Conservation (phyloP, 176 grass and related monocot genomes). For the Cocos nucifera region DNA sequence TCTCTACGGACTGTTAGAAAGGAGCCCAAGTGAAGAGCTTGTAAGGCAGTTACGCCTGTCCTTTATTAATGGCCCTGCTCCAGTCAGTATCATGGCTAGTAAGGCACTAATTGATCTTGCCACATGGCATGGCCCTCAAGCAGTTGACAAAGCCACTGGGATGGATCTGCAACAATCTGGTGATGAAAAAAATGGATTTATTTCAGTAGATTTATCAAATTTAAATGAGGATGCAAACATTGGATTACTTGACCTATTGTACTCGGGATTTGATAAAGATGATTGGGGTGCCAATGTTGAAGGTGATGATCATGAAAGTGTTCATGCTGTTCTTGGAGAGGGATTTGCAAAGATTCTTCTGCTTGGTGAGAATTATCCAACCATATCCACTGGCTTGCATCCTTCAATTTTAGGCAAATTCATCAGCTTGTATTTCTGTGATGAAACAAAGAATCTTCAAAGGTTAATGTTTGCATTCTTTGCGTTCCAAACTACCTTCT, state of each 20-base stretch:
- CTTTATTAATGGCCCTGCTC: constrained; percentile 62
- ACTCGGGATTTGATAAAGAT: constrained; percentile 59
- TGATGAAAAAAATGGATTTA: constrained; percentile 39
- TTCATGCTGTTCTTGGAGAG: constrained; percentile 60
- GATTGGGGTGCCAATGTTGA: constrained; percentile 42
- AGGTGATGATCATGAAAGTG: constrained; percentile 63
- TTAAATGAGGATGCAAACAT: constrained; percentile 41
- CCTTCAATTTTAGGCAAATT: constrained; percentile 58
- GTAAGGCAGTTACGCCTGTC: constrained; percentile 61
- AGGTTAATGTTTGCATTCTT: constrained; percentile 31
- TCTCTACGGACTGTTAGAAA: constrained; percentile 70
- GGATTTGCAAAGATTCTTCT: constrained; percentile 95
- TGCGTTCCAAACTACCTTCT: too few relatives aligned
- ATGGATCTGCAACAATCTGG: constrained; percentile 33
- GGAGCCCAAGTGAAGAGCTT: constrained; percentile 47
- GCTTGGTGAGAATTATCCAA: constrained; percentile 58
- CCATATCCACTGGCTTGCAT: constrained; percentile 47
- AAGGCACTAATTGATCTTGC: constrained; percentile 83
- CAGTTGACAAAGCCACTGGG: constrained; percentile 58
- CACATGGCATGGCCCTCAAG: constrained; percentile 72
- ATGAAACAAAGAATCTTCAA: constrained; percentile 56
- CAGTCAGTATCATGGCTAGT: constrained; percentile 72
- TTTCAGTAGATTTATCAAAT: constrained; percentile 45
- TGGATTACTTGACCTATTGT: constrained; percentile 72
- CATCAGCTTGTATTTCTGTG: constrained; percentile 59